Evolutionary conservation across 2,329 filamentous ascomycete genomes (phyloP), one percentile per base, ranked within the genome.

Genomic region (Coleophoma cylindrospora): DNA sequence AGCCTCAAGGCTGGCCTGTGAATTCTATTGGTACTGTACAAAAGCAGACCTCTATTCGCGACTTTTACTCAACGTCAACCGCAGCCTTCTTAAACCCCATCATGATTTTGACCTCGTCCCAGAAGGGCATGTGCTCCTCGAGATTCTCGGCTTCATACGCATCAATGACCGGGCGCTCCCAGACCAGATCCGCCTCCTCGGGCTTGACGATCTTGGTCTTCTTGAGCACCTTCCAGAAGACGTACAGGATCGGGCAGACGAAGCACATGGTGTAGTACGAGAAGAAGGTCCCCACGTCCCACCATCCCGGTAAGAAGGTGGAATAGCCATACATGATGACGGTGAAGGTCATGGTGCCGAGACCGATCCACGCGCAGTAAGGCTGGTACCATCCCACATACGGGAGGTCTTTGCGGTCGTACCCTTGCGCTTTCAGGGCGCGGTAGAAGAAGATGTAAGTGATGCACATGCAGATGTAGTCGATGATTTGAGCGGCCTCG

Each of bases 141-240:
- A 33, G 15, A 10, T 50, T 14, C 40, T 37, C 53, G 3, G 54
- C 58, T 44, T 62, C 59, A 44, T 61, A 62, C 2, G 57, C 54
- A 51, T 62, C 58, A 33, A 62, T 61, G 11, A 50, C 40, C 5
- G 57, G 59, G 34, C 58, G 45, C 34, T 62, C 59, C 58, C 58
- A 62, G 9, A 55, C 45, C 47, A 51, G 40, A 38, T 73, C 69
- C 13, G 72, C 63, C 13, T 71, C 66, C 0, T 58, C 54, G 7
- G 67, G 53, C 10, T 58, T 57, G 17, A 54, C 33, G 17, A 47
- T 17, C 51, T 74, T 80, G 0, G 85, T 87, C 62, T 72, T 77
- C 63, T 86, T 81, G 50, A 81, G 53, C 3, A 86, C 15, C 66
- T 91, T 91, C 81, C 85, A 91, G 1, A 76, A 78, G 4, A 87